Base-by-base conservation (phyloP, 306 rosid species). In the Quercus rubra region DNA sequence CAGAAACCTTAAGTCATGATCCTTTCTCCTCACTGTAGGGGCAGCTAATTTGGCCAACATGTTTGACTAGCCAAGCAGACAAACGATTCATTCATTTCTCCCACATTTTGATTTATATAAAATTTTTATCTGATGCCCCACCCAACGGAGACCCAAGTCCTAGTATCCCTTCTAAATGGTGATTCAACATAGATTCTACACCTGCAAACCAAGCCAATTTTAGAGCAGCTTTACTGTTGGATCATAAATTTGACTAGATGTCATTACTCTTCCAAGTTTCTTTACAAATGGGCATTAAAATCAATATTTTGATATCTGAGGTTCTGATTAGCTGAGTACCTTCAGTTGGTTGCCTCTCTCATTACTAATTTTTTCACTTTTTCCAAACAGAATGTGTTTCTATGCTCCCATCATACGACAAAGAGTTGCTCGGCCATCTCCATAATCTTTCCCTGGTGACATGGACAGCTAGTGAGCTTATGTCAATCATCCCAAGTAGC, bases 391-490 rank as follows among this genome's bases (percentile, higher is more conserved):
- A 84, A 30, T 68, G 83, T 72, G 79, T 73, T 52, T 78, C 86
- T 27, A 66, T 57, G 55, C 35, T 85, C 5, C 57, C 77, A 74
- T 83, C 83, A 41, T 12, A 73, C 54, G 83, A 87, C 18, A 85
- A 84, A 41, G 91, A 87, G 30, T 81, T 91, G 68, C 55, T 89
- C n/a, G 59, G 81, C 54, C 79, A 86, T 23, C 96, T 94, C 20
- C 74, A 74, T 81, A 88, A 92, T 76, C 93, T 94, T 74, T 91
- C 92, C 27, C 88, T 89, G 2, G 90, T 92, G 80, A 94, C 97
- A 25, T 92, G 97, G 98, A 92, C 98, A 30, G 97, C 98, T 12
- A 75, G 78, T 25, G 92, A 92, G 70, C 93, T 92, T 54, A 58
- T 88, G 70, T 82, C 89, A 58, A 86, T 87, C 11, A 69, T 88